Percentiles rank a stretch among this genome's conserved stretches.
Conservation (phyloP, 176 grass and related monocot genomes). For the Lolium multiflorum region DNA sequence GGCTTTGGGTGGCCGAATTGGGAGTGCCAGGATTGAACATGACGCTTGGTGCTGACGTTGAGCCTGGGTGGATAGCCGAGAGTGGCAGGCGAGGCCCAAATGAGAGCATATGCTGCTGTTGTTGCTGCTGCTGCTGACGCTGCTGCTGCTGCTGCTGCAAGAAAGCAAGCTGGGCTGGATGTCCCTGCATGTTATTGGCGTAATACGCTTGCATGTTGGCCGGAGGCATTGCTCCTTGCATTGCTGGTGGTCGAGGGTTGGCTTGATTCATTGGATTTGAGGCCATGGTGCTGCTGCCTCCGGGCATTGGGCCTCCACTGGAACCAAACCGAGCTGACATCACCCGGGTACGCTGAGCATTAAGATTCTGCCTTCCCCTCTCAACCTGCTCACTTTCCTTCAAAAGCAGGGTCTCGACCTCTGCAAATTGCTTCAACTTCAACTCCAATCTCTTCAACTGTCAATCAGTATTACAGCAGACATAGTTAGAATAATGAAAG, state of each 20-base stretch:
- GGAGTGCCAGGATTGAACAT: slow-evolving; percentile 69
- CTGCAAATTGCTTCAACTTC: slow-evolving; percentile 96
- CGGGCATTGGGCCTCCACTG: slow-evolving; percentile 30
- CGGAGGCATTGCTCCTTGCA: slow-evolving; percentile 43
- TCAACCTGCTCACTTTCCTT: slow-evolving; percentile 89
- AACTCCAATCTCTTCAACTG: slow-evolving; percentile 97
- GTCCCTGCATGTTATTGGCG: slow-evolving; percentile 66
- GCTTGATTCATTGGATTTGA: slow-evolving; percentile 56
- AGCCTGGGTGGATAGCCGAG: slow-evolving; percentile 72
- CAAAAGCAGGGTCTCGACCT: slow-evolving; percentile 83
- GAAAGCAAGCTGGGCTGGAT: slow-evolving; percentile 70
- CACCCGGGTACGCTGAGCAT: slow-evolving; percentile 57
- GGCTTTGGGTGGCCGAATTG: slow-evolving; percentile 52
- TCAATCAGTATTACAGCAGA: slow-evolving; percentile 25
- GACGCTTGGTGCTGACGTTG: slow-evolving; percentile 54
- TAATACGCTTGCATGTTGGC: slow-evolving; percentile 48
- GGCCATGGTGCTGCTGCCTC: slow-evolving; percentile 39
- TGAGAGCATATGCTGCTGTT: slow-evolving; percentile 73
- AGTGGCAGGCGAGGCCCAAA: slow-evolving; percentile 78
- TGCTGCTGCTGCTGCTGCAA: slow-evolving; percentile 67
- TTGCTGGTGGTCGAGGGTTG: slow-evolving; percentile 39
- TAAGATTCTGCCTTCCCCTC: slow-evolving; percentile 63
- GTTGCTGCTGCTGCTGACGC: slow-evolving; percentile 59
- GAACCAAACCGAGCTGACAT: slow-evolving; percentile 60
- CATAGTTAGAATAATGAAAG: slow-evolving; percentile 17